phyloP scores from a whole-genome alignment of 495 filamentous ascomycete genomes.

The Podospora australis region DNA sequence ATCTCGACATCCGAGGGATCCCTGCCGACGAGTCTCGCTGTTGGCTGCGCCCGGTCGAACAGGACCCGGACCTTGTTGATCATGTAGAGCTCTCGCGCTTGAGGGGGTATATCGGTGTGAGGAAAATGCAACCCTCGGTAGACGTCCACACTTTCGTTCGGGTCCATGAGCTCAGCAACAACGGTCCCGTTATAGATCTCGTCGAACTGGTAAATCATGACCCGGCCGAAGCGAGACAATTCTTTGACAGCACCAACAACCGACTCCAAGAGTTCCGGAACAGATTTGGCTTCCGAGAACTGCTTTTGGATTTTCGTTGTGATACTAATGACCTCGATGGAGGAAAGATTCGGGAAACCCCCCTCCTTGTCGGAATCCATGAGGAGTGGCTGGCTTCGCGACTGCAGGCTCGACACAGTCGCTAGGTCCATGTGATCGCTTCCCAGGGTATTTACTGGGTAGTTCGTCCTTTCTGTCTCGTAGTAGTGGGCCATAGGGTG shows the following conservation, averaged over 20 bases:
- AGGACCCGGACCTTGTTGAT: conserved; percentile 65
- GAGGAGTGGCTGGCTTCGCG: conserved; percentile 16
- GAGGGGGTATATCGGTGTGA: conserved; percentile 19
- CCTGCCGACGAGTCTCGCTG: conserved; percentile 68
- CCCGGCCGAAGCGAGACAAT: conserved; percentile 17
- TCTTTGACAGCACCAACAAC: conserved; percentile 18
- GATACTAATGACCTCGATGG: conserved; percentile 16
- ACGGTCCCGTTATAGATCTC: conserved; percentile 21
- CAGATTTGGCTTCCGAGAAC: conserved; percentile 9
- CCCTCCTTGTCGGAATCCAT: neutral
- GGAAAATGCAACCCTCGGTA: conserved; percentile 22
- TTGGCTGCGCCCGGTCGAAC: conserved; percentile 60
- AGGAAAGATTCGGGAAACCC: conserved; percentile 7
- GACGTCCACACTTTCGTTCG: conserved; percentile 15
- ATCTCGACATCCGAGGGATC: conserved; percentile 59
- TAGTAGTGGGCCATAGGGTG: conserved; percentile 11
- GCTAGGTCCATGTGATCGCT: conserved; percentile 21
- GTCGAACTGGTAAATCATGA: conserved; percentile 23
- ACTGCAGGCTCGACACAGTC: conserved; percentile 19
- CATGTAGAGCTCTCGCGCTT: conserved; percentile 51
- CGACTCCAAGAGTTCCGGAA: conserved; percentile 14
- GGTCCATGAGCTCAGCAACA: conserved; percentile 22
- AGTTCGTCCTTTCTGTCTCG: neutral
- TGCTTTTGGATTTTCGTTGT: conserved; percentile 21
- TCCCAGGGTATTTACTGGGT: conserved; percentile 20